Evolutionary conservation across 2,329 filamentous ascomycete species (phyloP).

Genomic region (Hypoxylon sp.): DNA sequence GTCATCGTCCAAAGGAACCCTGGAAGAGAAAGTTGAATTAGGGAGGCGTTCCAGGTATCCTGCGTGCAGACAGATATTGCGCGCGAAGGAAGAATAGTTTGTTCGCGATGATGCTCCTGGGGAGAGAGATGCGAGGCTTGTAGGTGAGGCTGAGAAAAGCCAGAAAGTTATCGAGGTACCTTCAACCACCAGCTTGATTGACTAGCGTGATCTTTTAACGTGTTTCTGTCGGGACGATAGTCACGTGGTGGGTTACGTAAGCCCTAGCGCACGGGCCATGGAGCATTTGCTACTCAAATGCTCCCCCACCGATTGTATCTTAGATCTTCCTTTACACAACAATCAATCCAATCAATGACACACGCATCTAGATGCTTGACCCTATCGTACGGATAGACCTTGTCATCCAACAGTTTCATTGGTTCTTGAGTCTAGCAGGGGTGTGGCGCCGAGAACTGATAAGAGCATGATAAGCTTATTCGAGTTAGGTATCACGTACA

Average conservation of each 20-base stretch:
- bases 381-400: too few species aligned
- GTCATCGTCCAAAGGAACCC: constrained; percentile 28
- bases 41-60: neutral
- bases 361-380: too few species aligned
- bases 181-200: constrained; percentile 12
- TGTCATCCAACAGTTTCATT: too few species aligned
- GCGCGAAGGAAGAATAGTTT: constrained; percentile 10
- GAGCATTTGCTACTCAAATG: too few species aligned
- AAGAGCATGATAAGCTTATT: constrained; percentile 3
- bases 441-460: neutral
- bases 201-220: constrained; percentile 5
- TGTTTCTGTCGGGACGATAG: too few species aligned
- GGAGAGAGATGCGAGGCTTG: constrained; percentile 35
- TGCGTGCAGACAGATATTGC: constrained; percentile 17
- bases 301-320: too few species aligned
- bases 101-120: constrained; percentile 15
- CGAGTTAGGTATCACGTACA: neutral
- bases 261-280: too few species aligned
- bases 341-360: too few species aligned
- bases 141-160: constrained; percentile 41
- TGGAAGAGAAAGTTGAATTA: neutral
- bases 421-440: neutral
- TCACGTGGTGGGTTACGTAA: too few species aligned
- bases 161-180: constrained; percentile 12
- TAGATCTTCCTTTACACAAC: too few species aligned